A percentile compares a stretch with the other conserved stretches of the same genome.
Evolutionary conservation across 306 rosid species (phyloP).

Genomic region (Sindora glabra): DNA sequence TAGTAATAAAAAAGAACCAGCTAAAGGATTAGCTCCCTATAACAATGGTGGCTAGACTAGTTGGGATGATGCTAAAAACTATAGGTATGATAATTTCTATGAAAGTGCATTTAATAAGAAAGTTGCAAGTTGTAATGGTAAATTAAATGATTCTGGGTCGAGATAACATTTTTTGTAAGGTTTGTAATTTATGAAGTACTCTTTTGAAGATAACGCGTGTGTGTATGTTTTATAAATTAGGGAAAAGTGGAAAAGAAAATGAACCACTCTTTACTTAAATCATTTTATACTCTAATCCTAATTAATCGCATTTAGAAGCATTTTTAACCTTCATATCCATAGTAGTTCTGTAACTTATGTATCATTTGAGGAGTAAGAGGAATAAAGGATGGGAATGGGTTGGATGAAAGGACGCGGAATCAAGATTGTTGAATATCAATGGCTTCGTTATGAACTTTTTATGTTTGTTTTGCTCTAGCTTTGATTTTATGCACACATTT

Average conservation of each 20-base stretch:
- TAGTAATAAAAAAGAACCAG: constrained; percentile 34
- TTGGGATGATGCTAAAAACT: constrained; percentile 58
- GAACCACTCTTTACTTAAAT: too few relatives aligned
- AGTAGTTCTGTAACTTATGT: background rate
- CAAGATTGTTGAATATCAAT: background rate
- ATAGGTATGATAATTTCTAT: constrained; percentile 43
- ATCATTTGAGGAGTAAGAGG: too few relatives aligned
- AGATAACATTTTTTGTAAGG: constrained; percentile 28
- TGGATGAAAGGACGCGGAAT: background rate
- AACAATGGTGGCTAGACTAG: constrained; percentile 54
- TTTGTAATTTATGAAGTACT: constrained; percentile 25
- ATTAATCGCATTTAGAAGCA: too few relatives aligned
- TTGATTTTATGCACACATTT: background rate
- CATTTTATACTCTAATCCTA: too few relatives aligned
- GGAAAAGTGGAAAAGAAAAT: too few relatives aligned
- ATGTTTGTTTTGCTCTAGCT: background rate
- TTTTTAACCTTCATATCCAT: background rate
- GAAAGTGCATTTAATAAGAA: too few relatives aligned
- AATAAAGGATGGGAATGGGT: background rate
- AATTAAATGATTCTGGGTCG: background rate
- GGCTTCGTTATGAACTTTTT: background rate
- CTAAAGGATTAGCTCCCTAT: constrained; percentile 27
- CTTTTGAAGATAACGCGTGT: background rate
- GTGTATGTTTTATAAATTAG: too few relatives aligned
- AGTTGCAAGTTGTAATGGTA: too few relatives aligned